Base-by-base conservation (phyloP, 768 basidiomycete genomes). In the Cystofilobasidium capitatum region DNA sequence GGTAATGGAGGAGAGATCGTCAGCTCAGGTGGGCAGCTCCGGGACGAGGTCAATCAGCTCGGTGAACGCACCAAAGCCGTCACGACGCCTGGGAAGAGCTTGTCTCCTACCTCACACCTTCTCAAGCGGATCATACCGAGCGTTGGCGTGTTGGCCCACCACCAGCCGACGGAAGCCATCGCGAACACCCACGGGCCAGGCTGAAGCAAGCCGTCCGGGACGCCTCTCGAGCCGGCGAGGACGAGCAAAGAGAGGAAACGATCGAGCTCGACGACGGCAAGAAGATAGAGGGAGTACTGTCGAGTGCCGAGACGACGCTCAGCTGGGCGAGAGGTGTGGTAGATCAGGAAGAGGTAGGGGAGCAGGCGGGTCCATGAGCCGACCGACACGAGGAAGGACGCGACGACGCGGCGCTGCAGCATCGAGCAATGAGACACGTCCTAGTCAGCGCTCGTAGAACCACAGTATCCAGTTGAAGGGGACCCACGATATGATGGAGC, bases 401-500 rank as follows among this genome's bases (percentile, higher is more conserved):
- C 29, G 29, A 14, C 9, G 29, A 55, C 8, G 26, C 51, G 51
- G 31, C 33, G 33, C 51, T 55, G 51, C 51, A 10, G 6, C 29
- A 6, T 16, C 47, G 10, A 24, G n/a, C 22, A 22, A 16, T 49
- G 9, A 4, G 8, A 3, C 47, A 26, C 10, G 10, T 42, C 40
- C 40, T 10, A 42, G 10, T n/a, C n/a, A n/a, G n/a, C n/a, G n/a
- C n/a, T n/a, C n/a, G n/a, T n/a, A n/a, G n/a, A n/a, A n/a, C n/a
- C n/a, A 20, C 40, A 10, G 40, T 10, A 42, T 42, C 40, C 22
- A n/a, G 58, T 39, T 16, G 33, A 12, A 37, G 58, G 39, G 6
- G 33, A 36, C 59, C 9, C 37, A 61, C 40, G 26, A 61, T 24
- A 37, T 61, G 59, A 7, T 42, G 59, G 24, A 42, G 59, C 26